Evolutionary conservation across 208 protist genomes (phyloP).

Genomic region (Acanthamoeba royreba): DNA sequence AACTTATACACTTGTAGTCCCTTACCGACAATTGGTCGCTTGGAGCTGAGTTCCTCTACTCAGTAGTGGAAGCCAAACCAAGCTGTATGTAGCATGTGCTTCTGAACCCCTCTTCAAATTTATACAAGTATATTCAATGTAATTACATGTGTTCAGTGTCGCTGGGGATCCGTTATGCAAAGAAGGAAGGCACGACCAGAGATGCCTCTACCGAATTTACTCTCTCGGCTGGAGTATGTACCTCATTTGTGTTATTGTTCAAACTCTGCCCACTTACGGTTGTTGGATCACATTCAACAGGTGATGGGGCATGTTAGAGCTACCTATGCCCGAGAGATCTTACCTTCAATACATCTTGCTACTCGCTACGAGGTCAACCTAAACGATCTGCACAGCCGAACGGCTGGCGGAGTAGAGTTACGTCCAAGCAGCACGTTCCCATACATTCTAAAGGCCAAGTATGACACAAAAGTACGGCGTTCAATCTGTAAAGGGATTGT

Average conservation of each 20-base stretch:
- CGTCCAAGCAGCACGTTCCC: neutral
- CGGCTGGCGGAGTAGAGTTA: neutral
- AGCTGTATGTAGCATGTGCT: neutral
- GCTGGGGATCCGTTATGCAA: neutral
- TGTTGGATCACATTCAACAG: neutral
- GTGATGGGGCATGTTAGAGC: neutral
- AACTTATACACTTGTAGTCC: neutral
- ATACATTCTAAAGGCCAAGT: neutral
- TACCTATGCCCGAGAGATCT: neutral
- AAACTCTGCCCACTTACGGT: neutral
- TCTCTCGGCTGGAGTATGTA: neutral
- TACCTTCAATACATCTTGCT: neutral
- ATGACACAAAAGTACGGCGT: neutral
- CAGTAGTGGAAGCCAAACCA: neutral
- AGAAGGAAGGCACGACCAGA: neutral
- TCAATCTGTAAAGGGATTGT: neutral
- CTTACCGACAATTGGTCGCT: neutral
- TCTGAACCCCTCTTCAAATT: neutral
- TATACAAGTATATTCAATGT: neutral
- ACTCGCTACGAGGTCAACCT: neutral
- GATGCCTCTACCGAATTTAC: constrained; percentile 2
- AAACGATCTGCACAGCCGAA: neutral
- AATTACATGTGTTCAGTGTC: neutral
- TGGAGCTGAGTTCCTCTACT: neutral
- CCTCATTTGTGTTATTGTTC: too few relatives aligned